Evolutionary conservation across 2,329 filamentous ascomycete genomes (phyloP), one percentile per base, ranked within the genome.

Genomic region (Claviceps arundinis): DNA sequence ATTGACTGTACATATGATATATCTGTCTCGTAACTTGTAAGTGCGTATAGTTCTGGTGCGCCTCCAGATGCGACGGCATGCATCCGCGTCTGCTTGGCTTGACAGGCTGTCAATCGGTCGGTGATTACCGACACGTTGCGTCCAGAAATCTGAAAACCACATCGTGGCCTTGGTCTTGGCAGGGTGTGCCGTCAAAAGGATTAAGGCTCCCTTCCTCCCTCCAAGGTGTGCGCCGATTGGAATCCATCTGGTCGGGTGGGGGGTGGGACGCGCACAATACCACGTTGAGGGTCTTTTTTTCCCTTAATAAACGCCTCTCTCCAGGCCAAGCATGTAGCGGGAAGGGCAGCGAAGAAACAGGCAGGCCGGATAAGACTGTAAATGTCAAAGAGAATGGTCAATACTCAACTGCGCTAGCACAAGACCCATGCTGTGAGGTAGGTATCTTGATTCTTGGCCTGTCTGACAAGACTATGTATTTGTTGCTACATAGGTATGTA

Each of bases 61-160:
- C 42, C 42, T 44, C 19, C 43, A 30, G 43, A 46, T 46, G 43
- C 43, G 43, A 46, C 43, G 43, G 43, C 43, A 30, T 46, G 24
- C 9, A 4, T 34, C 16, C 43, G 6, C 42, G 19, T 22, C 42
- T 5, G 13, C 42, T 26, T 46, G 22, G 17, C 41, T 14, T 43
- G 41, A 22, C 9, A 19, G 40, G 9, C 14, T 47, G 26, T 44
- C 46, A 37, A 17, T 19, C 26, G 30, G 48, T 48, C 40, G 49
- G 52, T 26, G 38, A 55, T 43, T 54, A 49, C 50, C 54, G 54
- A 53, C 48, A 54, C 52, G 54, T 56, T 56, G 50, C 52, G 52
- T 52, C 50, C 48, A 48, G 50, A 26, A 41, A 37, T 26, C 19
- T 34, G 26, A 9, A 34, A 34, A 34, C 9, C 30, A 34, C 8